These are phyloP conservation scores for Dentipellis fragilis DNA, from an alignment of 768 basidiomycete genomes.

Conservation along the genomic window DNA sequence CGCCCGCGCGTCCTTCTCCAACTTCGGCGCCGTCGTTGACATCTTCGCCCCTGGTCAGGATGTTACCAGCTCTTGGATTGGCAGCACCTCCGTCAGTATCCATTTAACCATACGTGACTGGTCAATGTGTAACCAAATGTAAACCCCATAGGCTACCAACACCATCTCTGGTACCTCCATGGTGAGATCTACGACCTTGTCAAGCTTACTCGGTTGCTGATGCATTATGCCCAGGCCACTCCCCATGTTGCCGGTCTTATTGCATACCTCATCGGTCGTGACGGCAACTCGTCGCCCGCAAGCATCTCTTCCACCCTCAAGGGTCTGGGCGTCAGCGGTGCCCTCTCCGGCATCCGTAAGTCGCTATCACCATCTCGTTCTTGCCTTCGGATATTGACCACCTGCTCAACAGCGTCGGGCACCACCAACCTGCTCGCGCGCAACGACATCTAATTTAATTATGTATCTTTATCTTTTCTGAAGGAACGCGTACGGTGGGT, in stretches of 20 bases:
- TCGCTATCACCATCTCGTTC: not conserved
- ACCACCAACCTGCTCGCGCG: slow-evolving; percentile 1
- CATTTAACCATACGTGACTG: no score
- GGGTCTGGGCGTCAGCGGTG: not conserved
- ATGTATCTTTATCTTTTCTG: no score
- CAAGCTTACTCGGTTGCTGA: not conserved
- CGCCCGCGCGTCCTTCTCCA: slow-evolving; percentile 11
- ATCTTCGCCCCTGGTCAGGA: slow-evolving; percentile 13
- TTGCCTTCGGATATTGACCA: not conserved
- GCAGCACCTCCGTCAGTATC: not conserved
- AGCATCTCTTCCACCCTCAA: not conserved
- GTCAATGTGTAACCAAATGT: not conserved
- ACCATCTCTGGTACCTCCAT: slow-evolving; percentile 1
- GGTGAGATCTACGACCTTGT: not conserved
- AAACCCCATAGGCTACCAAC: not conserved
- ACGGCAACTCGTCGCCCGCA: slow-evolving; percentile 6
- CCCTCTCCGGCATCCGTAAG: not conserved
- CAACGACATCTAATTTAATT: not conserved
- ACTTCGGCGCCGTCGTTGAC: slow-evolving; percentile 13
- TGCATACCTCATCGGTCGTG: not conserved
- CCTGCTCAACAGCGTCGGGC: not conserved
- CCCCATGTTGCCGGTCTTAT: slow-evolving; percentile 1
- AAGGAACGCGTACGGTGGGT: no score
- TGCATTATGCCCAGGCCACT: not conserved
- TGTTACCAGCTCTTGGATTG: slow-evolving; percentile 7